Percentiles rank a stretch among this genome's conserved stretches.
phyloP scores from a whole-genome alignment of 2,329 filamentous ascomycete genomes.

The Mariannaea elegans region DNA sequence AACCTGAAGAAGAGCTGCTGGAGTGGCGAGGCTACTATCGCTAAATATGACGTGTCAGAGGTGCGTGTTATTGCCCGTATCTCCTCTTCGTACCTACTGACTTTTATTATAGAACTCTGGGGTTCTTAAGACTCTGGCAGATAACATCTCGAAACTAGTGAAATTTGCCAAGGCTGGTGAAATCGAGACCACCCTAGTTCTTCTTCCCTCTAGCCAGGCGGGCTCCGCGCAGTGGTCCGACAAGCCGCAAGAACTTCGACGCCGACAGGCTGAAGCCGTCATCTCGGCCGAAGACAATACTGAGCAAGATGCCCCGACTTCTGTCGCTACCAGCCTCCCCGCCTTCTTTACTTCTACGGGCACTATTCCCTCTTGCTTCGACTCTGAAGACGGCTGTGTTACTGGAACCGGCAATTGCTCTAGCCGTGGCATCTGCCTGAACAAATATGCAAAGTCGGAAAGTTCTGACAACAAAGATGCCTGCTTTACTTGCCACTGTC shows the following conservation, averaged over 20 bases:
- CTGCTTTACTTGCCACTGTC: slow-evolving; percentile 86
- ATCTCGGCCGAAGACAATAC: slow-evolving; percentile 48
- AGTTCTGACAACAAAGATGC: slow-evolving; percentile 51
- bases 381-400: slow-evolving; percentile 72
- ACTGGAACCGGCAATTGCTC: slow-evolving; percentile 81
- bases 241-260: slow-evolving; percentile 54
- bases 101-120: slow-evolving; percentile 47
- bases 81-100: slow-evolving; percentile 30
- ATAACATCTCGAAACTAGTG: slow-evolving; percentile 55
- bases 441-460: slow-evolving; percentile 65
- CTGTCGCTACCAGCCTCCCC: slow-evolving; percentile 40
- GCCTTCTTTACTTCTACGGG: slow-evolving; percentile 49
- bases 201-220: slow-evolving; percentile 60
- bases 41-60: slow-evolving; percentile 55
- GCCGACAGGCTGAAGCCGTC: slow-evolving; percentile 59
- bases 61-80: slow-evolving; percentile 39
- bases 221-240: slow-evolving; percentile 52
- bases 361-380: slow-evolving; percentile 77
- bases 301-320: slow-evolving; percentile 37
- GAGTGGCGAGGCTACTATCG: slow-evolving; percentile 52
- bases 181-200: slow-evolving; percentile 65
- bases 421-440: slow-evolving; percentile 79
- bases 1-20: slow-evolving; percentile 58
- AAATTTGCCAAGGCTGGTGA: slow-evolving; percentile 57
- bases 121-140: slow-evolving; percentile 53